A percentile compares a stretch with the other conserved stretches of the same genome.
phyloP scores from a whole-genome alignment of 345 rosid genomes.

The Linum lewisii region DNA sequence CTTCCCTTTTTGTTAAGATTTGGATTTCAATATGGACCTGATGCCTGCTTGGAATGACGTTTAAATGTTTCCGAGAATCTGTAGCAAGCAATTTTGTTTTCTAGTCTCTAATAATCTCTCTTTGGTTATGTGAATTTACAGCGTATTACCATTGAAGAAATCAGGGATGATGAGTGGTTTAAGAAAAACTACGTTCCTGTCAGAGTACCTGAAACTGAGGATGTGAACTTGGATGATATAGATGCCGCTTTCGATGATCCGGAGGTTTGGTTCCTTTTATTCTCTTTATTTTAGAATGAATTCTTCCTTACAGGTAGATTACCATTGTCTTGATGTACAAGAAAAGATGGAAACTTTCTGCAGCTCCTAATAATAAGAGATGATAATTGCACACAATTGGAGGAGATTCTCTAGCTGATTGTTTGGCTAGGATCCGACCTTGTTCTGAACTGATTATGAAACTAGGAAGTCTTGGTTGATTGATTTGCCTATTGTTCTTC shows the following conservation, averaged over 20 bases:
- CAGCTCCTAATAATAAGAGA: too few relatives aligned
- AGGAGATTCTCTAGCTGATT: too few relatives aligned
- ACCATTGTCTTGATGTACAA: too few relatives aligned
- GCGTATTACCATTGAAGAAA: slow-evolving; percentile 77
- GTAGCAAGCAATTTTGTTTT: slow-evolving; percentile 1
- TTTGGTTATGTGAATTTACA: slow-evolving; percentile 23
- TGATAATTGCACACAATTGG: too few relatives aligned
- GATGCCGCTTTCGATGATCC: slow-evolving; percentile 86
- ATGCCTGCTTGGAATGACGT: neutral
- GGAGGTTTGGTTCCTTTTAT: slow-evolving; percentile 39
- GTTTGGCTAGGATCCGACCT: too few relatives aligned
- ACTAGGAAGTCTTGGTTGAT: neutral
- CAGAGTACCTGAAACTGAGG: slow-evolving; percentile 67
- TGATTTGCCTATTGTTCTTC: slow-evolving; percentile 1
- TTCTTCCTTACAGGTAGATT: too few relatives aligned
- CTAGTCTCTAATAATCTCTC: slow-evolving; percentile 10
- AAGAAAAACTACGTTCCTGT: slow-evolving; percentile 54
- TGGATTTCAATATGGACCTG: slow-evolving; percentile 1
- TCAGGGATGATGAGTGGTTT: slow-evolving; percentile 80
- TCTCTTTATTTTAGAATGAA: too few relatives aligned
- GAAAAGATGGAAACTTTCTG: too few relatives aligned
- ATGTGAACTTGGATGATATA: slow-evolving; percentile 87
- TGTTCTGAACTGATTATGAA: neutral
- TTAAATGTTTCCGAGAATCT: slow-evolving; percentile 4
- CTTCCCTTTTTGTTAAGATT: neutral